Evolutionary conservation across 2,329 filamentous ascomycete genomes (phyloP), one percentile per base, ranked within the genome.

Genomic region (Diaporthe australafricana): DNA sequence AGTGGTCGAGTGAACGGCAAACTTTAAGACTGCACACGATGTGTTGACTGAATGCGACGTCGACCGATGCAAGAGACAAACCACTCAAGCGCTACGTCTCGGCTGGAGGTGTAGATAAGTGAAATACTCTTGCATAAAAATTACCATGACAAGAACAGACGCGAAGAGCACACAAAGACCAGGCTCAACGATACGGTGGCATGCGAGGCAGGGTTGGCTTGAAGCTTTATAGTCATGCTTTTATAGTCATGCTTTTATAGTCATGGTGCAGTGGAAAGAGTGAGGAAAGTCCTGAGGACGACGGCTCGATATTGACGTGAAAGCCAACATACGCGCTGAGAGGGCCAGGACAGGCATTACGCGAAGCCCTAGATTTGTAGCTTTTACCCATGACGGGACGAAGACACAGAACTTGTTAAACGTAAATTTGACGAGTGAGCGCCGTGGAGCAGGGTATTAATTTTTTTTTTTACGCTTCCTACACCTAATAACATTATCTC

Each of bases 381-480:
- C 47, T n/a, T 50, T 7, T 50, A 1, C 48, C 17, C 2, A 55
- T 22, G 2, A 22, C 47, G 38, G 50, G 50, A 55, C 25, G 12
- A 45, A 22, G 27, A 30, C 8, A 45, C 8, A 50, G 30, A 17
- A 8, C 20, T 50, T n/a, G 38, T 6, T 3, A 57, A n/a, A 9
- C 7, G 8, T 16, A 27, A 38, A 52, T 30, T 35, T 48, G 40
- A 8, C 27, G 35, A 22, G 27, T 35, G 20, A 38, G 32, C 25
- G 35, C 30, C 25, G 25, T 56, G 47, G 65, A 72, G 68, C 38
- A 68, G 69, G 72, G 72, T 72, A 73, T 73, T 65, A 71, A n/a
- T n/a, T n/a, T 60, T 66, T 47, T 17, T 38, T 57, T 53, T 35
- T 30, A 35, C 1, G 22, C 5, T 20, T 66, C 25, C 17, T 14